Conservation (phyloP, 768 basidiomycete genomes). For the Boletellus sp. region DNA sequence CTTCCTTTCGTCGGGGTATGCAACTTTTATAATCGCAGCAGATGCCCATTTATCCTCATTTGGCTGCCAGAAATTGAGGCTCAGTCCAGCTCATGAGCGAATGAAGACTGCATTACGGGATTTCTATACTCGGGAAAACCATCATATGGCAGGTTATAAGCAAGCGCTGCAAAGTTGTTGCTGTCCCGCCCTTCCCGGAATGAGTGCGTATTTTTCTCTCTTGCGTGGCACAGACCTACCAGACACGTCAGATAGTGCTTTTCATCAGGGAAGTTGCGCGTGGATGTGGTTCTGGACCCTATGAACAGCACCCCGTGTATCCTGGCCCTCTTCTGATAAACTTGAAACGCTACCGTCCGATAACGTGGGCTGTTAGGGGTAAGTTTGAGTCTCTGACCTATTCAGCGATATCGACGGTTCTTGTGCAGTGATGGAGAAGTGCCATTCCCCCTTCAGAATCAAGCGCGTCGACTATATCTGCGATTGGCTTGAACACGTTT, state of each 20-base stretch:
- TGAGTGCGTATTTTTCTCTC: conserved; percentile 20
- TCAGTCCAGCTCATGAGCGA: conserved; percentile 21
- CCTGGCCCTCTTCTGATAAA: conserved; percentile 35
- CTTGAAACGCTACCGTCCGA: conserved; percentile 35
- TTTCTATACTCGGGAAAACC: conserved; percentile 25
- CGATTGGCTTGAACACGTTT: conserved; percentile 38
- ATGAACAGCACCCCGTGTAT: conserved; percentile 23
- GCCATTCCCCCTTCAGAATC: conserved; percentile 42
- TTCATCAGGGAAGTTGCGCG: conserved; percentile 32
- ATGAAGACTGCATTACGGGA: conserved; percentile 16
- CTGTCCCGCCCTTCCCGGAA: conserved; percentile 32
- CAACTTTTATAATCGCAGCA: neutral
- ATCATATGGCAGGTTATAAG: conserved; percentile 30
- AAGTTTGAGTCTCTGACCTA: conserved; percentile 2
- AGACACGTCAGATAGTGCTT: conserved; percentile 23
- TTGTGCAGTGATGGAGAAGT: conserved; percentile 43
- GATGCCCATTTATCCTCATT: neutral
- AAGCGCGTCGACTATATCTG: conserved; percentile 33
- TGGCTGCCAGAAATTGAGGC: conserved; percentile 21
- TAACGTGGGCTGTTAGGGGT: conserved; percentile 42
- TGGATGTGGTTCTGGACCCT: conserved; percentile 30
- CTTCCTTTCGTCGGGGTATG: conserved; percentile 28
- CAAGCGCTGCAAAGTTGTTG: conserved; percentile 26
- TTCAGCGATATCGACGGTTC: neutral
- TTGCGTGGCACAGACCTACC: neutral